Conservation (phyloP, 495 filamentous ascomycete genomes). For the Lepraria neglecta region DNA sequence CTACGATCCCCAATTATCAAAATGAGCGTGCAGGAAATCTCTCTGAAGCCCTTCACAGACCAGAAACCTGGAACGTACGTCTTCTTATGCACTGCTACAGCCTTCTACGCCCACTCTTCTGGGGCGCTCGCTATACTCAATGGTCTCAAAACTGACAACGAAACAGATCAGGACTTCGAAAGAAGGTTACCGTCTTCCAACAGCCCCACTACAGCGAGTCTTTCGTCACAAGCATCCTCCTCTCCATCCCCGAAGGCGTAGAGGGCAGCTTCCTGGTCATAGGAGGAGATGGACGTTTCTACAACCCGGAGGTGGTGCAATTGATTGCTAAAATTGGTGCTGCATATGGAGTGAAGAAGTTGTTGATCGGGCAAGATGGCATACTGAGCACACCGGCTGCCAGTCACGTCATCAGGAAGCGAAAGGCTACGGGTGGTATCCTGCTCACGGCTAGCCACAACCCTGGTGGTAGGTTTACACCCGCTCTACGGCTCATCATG, state of each 20-base stretch:
- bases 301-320: conserved; percentile 93
- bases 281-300: conserved; percentile 94
- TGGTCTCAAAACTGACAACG: conserved; percentile 12
- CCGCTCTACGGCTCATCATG: neutral
- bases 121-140: conserved; percentile 26
- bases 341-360: conserved; percentile 98
- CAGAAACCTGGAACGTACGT: conserved; percentile 99
- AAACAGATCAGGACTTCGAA: conserved; percentile 85
- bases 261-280: conserved; percentile 88
- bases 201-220: conserved; percentile 91
- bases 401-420: conserved; percentile 88
- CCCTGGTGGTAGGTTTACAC: conserved; percentile 72
- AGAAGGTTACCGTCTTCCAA: conserved; percentile 98
- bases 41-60: conserved; percentile 75
- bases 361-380: conserved; percentile 89
- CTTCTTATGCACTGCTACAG: conserved; percentile 16
- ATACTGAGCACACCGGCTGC: conserved; percentile 95
- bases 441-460: conserved; percentile 96
- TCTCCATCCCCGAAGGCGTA: conserved; percentile 91
- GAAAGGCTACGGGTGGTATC: conserved; percentile 92
- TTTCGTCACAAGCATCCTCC: conserved; percentile 86
- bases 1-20: conserved; percentile 22
- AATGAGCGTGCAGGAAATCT: conserved; percentile 72
- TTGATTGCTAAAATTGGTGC: conserved; percentile 95
- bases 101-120: conserved; percentile 22